Evolutionary conservation across 2,329 filamentous ascomycete species (phyloP), one percentile per base, ranked within the genome.

Genomic region (Sclerotinia subarctica): DNA sequence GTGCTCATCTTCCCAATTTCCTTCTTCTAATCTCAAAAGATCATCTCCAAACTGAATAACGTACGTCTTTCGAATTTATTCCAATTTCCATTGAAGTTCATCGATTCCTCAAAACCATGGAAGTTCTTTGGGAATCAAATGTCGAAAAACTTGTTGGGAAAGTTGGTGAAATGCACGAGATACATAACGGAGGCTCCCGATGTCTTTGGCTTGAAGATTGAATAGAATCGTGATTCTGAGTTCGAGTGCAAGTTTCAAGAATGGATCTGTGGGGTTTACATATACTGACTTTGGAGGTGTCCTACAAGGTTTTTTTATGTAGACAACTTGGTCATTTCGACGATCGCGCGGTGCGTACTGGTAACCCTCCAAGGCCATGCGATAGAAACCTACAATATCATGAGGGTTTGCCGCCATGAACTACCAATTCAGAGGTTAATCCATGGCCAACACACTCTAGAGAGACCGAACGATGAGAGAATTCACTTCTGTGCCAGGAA

Each of bases 81-180:
- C 29, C 26, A 64, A 46, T 24, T 64, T 56, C 49, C 24, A 17
- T 26, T 58, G 32, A 19, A 70, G 29, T 15, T 68, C 56, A 52
- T 70, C 65, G 19, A 69, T 68, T 38, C 68, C 68, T 62, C 65
- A 69, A 21, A 66, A 69, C 65, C 65, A 70, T 1, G 68, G 69
- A 21, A 69, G 52, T 32, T 70, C 68, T 47, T 69, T 59, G 10
- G 44, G 13, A 29, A 69, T 68, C 1, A 70, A 52, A 35, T 63
- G 44, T 17, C 21, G 69, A 21, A 68, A 66, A 8, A 69, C 7
- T 13, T 58, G 44, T 26, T 68, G 60, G 8, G 62, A 44, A 0
- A 69, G 46, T 32, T 68, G 68, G 21, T 58, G 51, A 38, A 70
- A 69, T 21, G 44, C 56, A 24, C 65, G 60, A 29, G 68, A 66